Evolutionary conservation across 352 stramenopile genomes (phyloP), one percentile per base, ranked within the genome.

Genomic region (Blastocystis sp.): DNA sequence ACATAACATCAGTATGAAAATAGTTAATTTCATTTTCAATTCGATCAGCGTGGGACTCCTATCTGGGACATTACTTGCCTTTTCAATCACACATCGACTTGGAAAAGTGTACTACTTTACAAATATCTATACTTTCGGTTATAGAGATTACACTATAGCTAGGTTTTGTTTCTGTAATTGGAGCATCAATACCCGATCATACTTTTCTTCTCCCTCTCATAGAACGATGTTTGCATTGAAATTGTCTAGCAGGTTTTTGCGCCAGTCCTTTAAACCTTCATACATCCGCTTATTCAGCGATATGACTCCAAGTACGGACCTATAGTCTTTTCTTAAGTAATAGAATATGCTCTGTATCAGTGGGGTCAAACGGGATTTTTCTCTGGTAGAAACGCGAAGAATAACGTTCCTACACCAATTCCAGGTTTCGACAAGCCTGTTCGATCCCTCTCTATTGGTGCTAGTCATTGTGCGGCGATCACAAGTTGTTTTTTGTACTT

Each of bases 311-410:
- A 81, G 70, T 81, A 37, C 3, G 11, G n/a, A 62, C 41, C 50
- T 9, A 13, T 63, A 18, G n/a, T 66, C 43, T 16, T 24, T 8
- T 2, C 16, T 24, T 34, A 37, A 26, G 18, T 7, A 6, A 56
- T 34, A 81, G 70, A 81, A 81, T 81, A 66, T 65, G 70, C 70
- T 34, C 24, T 81, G 13, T 81, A 81, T 24, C 37, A 47, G 26
- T 81, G 70, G 70, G 70, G 70, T 3, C 20, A 13, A 13, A 59
- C 13, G 20, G 13, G 11, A n/a, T n/a, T n/a, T 59, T n/a, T 59
- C 20, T n/a, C 50, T n/a, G 13, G 11, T 13, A 59, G 50, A n/a
- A 59, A 59, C 3, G 13, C 50, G 13, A 13, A n/a, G 2, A n/a
- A 13, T 59, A n/a, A n/a, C 50, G 50, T 81, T 3, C 70, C 70